Conservation (phyloP, 176 grass and related monocot genomes). For the Guadua angustifolia region DNA sequence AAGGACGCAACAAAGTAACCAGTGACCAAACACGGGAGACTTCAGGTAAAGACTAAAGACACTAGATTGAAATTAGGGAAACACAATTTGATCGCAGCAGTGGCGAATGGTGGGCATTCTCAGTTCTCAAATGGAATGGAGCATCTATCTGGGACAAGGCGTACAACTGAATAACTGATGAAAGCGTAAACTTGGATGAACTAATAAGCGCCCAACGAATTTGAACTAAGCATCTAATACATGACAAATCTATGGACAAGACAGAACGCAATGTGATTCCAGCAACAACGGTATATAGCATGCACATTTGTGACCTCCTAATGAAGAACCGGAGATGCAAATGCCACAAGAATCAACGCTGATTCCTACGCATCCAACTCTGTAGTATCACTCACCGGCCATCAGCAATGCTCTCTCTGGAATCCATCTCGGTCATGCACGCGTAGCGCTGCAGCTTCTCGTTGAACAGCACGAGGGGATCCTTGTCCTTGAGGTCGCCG, state of each 20-base stretch:
- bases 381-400: neutral
- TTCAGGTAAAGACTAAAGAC: neutral
- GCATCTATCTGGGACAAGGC: neutral
- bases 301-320: neutral
- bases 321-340: neutral
- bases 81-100: neutral
- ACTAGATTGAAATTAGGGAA: neutral
- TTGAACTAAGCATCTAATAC: neutral
- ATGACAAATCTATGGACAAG: neutral
- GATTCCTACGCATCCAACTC: neutral
- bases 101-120: neutral
- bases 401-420: neutral
- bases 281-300: neutral
- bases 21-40: neutral
- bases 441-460: slow-evolving; percentile 75
- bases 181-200: neutral
- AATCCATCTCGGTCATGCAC: slow-evolving; percentile 51
- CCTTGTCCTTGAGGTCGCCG: slow-evolving; percentile 76
- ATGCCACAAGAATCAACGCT: neutral
- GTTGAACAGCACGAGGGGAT: slow-evolving; percentile 70
- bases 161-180: neutral
- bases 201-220: neutral
- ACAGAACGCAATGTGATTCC: neutral
- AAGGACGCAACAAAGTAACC: neutral
- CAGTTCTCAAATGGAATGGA: neutral